Conservation (phyloP, 495 filamentous ascomycete species). For the Penicillium maclennaniae region DNA sequence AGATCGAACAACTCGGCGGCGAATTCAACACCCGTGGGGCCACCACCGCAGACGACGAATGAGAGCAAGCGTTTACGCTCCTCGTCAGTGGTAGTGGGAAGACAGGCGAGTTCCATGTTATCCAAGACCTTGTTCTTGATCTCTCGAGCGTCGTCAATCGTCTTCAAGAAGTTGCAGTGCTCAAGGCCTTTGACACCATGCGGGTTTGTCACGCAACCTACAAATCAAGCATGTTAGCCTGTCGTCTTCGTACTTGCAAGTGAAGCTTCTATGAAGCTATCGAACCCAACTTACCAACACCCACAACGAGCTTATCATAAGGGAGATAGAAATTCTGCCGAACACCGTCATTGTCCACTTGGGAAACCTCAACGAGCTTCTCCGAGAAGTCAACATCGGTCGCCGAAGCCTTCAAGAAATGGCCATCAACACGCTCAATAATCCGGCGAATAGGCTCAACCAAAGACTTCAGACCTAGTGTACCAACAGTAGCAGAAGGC, state of each 20-base stretch:
- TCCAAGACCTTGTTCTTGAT: constrained; percentile 89
- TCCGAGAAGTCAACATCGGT: constrained; percentile 86
- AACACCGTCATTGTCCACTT: constrained; percentile 65
- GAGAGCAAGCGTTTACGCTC: constrained; percentile 84
- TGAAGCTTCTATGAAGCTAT: neutral
- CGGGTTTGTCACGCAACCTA: constrained; percentile 83
- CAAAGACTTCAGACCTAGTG: constrained; percentile 81
- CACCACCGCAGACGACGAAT: constrained; percentile 92
- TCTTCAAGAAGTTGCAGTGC: constrained; percentile 90
- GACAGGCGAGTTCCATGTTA: constrained; percentile 88
- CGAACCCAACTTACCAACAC: constrained; percentile 58
- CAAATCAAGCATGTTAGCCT: constrained; percentile 3
- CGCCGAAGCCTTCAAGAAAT: constrained; percentile 83
- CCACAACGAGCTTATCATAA: constrained; percentile 97
- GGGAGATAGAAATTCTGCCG: constrained; percentile 85
- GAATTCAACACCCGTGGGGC: constrained; percentile 96
- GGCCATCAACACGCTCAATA: constrained; percentile 69
- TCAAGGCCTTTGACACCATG: constrained; percentile 96
- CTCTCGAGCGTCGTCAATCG: constrained; percentile 81
- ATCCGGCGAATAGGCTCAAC: constrained; percentile 92
- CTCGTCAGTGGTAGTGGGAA: constrained; percentile 87
- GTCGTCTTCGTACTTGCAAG: neutral
- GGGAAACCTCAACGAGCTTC: constrained; percentile 83
- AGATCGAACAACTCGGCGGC: constrained; percentile 95
- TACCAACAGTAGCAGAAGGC: constrained; percentile 93